These are phyloP conservation scores for Mentha longifolia DNA, from an alignment of 257 asterid species.

Conservation along the genomic window DNA sequence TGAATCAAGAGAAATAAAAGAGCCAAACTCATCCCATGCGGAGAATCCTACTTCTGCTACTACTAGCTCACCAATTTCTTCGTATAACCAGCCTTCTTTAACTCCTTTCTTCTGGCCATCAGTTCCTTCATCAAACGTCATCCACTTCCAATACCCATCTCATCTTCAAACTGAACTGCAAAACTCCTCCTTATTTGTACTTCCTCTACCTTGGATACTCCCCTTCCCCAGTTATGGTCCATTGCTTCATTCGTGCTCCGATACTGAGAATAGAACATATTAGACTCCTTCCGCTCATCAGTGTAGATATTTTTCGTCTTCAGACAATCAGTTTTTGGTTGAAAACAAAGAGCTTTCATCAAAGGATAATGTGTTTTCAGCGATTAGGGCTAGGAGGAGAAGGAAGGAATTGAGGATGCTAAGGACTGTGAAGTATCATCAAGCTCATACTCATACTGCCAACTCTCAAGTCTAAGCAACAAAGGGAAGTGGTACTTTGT, in stretches of 20 bases:
- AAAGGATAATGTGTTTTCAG: constrained; percentile 29
- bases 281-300: constrained; percentile 24
- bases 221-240: constrained; percentile 33
- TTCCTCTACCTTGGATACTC: no score
- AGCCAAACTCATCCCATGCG: background rate
- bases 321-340: background rate
- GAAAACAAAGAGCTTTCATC: constrained; percentile 25
- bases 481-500: no score
- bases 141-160: constrained; percentile 31
- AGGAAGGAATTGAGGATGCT: constrained; percentile 67
- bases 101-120: constrained; percentile 42
- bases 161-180: no score
- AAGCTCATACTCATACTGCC: constrained; percentile 13
- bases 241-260: constrained; percentile 23
- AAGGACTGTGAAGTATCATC: constrained; percentile 32
- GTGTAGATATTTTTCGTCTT: constrained; percentile 22
- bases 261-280: constrained; percentile 6
- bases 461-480: constrained; percentile 18
- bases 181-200: no score
- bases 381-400: constrained; percentile 62
- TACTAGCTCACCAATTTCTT: constrained; percentile 10
- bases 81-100: constrained; percentile 36
- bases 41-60: constrained; percentile 33
- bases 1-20: constrained; percentile 30
- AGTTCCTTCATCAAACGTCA: constrained; percentile 37